Conservation (phyloP, 2,329 filamentous ascomycete genomes). For the Hypoxylon rubiginosum region DNA sequence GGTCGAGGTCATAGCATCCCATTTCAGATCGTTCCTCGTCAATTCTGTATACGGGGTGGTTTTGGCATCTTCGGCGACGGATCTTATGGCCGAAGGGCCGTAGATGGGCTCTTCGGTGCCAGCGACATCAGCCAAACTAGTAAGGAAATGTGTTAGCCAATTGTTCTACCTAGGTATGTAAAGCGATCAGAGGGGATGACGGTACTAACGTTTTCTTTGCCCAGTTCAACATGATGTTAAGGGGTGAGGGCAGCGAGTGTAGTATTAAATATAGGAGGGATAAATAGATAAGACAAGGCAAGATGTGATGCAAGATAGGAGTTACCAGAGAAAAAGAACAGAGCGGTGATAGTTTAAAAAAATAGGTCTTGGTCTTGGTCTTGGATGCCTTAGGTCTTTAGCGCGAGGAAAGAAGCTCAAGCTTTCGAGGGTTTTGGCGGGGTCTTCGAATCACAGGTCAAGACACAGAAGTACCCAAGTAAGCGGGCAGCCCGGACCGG, state of each 20-base stretch:
- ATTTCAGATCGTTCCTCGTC: constrained; percentile 82
- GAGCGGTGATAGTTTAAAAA: constrained; percentile 37
- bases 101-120: constrained; percentile 98
- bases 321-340: constrained; percentile 23
- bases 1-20: constrained; percentile 84
- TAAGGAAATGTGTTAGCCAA: constrained; percentile 53
- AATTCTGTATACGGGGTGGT: constrained; percentile 84
- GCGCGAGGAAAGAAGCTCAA: constrained; percentile 30
- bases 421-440: constrained; percentile 41
- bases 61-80: constrained; percentile 85
- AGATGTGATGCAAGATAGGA: constrained; percentile 21
- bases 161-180: constrained; percentile 26
- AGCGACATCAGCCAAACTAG: constrained; percentile 81
- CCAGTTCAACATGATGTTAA: constrained; percentile 86
- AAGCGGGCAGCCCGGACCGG: constrained; percentile 9
- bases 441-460: constrained; percentile 42
- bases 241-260: constrained; percentile 8
- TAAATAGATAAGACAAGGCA: constrained; percentile 26
- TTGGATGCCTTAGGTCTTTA: constrained; percentile 20
- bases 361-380: constrained; percentile 8
- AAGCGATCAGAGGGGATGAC: constrained; percentile 34
- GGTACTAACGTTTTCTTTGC: constrained; percentile 85
- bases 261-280: constrained; percentile 26
- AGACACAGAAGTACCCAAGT: constrained; percentile 16
- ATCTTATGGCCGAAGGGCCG: constrained; percentile 86